Base-by-base conservation (phyloP, 2,329 filamentous ascomycete genomes). In the Aaosphaeria pasadenensis region DNA sequence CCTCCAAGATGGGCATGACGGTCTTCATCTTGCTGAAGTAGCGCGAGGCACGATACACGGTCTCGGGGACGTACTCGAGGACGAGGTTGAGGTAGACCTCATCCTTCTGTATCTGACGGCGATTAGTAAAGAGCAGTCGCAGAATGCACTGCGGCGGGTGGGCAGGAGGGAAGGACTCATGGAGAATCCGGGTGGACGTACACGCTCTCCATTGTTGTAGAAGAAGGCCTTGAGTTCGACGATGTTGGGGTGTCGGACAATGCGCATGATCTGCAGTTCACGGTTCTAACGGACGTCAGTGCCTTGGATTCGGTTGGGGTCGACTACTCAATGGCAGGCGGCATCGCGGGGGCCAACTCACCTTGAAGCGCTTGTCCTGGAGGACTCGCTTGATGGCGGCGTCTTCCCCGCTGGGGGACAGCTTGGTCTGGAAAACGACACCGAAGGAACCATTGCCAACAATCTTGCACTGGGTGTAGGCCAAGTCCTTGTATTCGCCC, bases 11-110 rank as follows among this genome's bases (percentile, higher is more conserved):
- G 11, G 94, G 94, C 94, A 99, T 99, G 45, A 92, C 96, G 5
- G 91, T 95, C 85, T 97, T 99, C 87, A 97, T 87, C 80, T 99
- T 99, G 82, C 95, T 97, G 82, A 99, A 99, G 77, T 96, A 97
- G 65, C 94, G 87, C 55, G 94, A 97, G 39, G 94, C 94, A 66
- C 94, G 87, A 74, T 99, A 99, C 44, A 99, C 94, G 9, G 94
- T 99, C 78, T 99, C 94, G 44, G 94, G 94, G 43, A 99, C 94
- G 65, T 91, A 99, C 72, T 99, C 94, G 72, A 97, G 90, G 45
- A 99, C 92, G 52, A 99, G 82, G 69, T 99, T 99, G 59, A 99
- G 86, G 73, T 97, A 99, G 35, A 99, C 94, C 76, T 99, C 94
- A 73, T 99, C 94, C 79, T 96, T 71, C 70, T 73, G 63, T 60